Evolutionary conservation across 768 basidiomycete species (phyloP).

Genomic region (Boletellus sp.): DNA sequence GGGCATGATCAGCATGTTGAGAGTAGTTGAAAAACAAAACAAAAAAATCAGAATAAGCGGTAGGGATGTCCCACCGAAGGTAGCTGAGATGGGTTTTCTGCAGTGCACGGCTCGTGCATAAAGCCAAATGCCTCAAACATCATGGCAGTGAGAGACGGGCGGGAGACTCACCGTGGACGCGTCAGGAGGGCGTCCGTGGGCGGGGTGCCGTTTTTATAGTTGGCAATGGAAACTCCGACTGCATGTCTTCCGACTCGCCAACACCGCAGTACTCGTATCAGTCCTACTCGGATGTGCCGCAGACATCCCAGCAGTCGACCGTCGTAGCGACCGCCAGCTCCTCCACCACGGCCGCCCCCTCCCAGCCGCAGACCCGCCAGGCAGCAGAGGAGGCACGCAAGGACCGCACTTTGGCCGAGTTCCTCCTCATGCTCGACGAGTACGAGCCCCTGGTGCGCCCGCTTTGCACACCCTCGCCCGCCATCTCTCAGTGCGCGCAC

Average conservation of each 20-base stretch:
- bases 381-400: constrained; percentile 79
- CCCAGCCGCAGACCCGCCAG: constrained; percentile 54
- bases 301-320: constrained; percentile 17
- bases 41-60: constrained; percentile 45
- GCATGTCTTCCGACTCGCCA: constrained; percentile 36
- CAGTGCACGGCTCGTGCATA: constrained; percentile 71
- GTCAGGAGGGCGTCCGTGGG: no score
- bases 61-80: constrained; percentile 60
- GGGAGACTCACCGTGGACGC: constrained; percentile 20
- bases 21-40: background rate
- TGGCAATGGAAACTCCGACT: constrained; percentile 30
- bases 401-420: constrained; percentile 88
- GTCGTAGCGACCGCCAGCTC: constrained; percentile 15
- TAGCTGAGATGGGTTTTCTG: constrained; percentile 88
- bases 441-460: constrained; percentile 85
- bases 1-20: constrained; percentile 8
- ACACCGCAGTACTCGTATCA: constrained; percentile 26
- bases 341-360: constrained; percentile 13
- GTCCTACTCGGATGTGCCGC: constrained; percentile 18
- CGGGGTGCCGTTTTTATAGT: constrained; percentile 21
- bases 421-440: constrained; percentile 93
- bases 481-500: background rate
- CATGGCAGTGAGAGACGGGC: constrained; percentile 43
- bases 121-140: constrained; percentile 97
- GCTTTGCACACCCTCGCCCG: background rate